Conservation (phyloP, 148 eudicot species). For the Amaranthus hypochondriacus region DNA sequence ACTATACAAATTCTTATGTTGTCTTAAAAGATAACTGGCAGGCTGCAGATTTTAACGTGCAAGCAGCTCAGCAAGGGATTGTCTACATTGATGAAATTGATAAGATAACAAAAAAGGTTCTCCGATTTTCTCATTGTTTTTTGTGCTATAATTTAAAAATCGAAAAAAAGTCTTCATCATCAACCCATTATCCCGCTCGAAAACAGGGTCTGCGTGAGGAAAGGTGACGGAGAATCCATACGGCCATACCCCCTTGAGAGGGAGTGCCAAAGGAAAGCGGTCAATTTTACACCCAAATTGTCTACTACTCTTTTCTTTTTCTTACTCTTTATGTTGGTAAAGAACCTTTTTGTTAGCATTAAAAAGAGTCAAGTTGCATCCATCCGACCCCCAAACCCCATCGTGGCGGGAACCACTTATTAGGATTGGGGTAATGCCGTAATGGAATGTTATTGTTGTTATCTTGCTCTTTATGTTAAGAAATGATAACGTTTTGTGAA, state of each 20-base stretch:
- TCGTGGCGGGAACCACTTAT: too few relatives aligned
- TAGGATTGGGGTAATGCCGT: too few relatives aligned
- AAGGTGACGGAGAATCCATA: too few relatives aligned
- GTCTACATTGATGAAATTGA: constrained; percentile 95
- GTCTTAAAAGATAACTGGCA: constrained; percentile 27
- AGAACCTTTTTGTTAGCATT: too few relatives aligned
- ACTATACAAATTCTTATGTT: background rate
- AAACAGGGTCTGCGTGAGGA: too few relatives aligned
- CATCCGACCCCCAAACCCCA: too few relatives aligned
- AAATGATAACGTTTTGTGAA: background rate
- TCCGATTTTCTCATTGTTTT: background rate
- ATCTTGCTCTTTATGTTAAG: background rate
- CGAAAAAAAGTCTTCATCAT: too few relatives aligned
- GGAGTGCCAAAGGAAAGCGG: background rate
- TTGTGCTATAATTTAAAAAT: too few relatives aligned
- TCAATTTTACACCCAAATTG: background rate
- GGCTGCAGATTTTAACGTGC: constrained; percentile 84
- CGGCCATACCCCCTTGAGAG: too few relatives aligned
- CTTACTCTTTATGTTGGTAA: background rate
- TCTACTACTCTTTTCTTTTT: background rate
- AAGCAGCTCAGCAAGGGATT: constrained; percentile 94
- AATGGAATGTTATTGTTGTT: too few relatives aligned
- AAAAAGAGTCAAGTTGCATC: too few relatives aligned
- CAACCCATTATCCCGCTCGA: too few relatives aligned
- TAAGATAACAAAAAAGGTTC: constrained; percentile 88